Conservation (phyloP, 2,329 filamentous ascomycete species). For the Diplodia corticola region DNA sequence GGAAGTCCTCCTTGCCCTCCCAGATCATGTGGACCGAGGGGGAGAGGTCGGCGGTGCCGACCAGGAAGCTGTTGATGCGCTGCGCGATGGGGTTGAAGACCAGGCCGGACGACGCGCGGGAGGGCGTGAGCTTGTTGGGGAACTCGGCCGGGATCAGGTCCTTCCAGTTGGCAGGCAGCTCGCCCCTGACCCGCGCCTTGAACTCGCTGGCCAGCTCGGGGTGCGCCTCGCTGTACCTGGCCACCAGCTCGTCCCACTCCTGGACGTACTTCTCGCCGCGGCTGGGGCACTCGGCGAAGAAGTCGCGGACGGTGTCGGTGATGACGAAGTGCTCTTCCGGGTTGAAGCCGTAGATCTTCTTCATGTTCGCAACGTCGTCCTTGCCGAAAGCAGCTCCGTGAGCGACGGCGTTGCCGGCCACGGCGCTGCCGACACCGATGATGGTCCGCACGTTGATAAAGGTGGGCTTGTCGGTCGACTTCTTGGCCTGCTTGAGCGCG, state of each 20-base stretch:
- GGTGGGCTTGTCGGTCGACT: constrained; percentile 51
- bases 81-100: constrained; percentile 62
- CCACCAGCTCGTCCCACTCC: constrained; percentile 52
- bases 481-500: constrained; percentile 50
- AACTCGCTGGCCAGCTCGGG: constrained; percentile 56
- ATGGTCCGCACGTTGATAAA: constrained; percentile 61
- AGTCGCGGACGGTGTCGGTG: constrained; percentile 49
- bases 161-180: constrained; percentile 51
- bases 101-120: constrained; percentile 53
- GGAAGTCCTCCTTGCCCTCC: constrained; percentile 54
- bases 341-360: constrained; percentile 52
- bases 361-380: constrained; percentile 57
- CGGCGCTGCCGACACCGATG: constrained; percentile 55
- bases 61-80: constrained; percentile 90
- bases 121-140: constrained; percentile 50
- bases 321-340: constrained; percentile 51
- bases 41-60: constrained; percentile 62
- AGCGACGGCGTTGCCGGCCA: constrained; percentile 52
- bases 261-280: constrained; percentile 50
- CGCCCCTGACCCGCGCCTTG: constrained; percentile 49
- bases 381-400: constrained; percentile 60
- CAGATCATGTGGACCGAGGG: constrained; percentile 56
- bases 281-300: constrained; percentile 52
- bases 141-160: constrained; percentile 52
- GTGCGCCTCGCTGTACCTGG: constrained; percentile 47